Evolutionary conservation across 2,329 filamentous ascomycete species (phyloP).

Genomic region (Lasiodiplodia citricola): DNA sequence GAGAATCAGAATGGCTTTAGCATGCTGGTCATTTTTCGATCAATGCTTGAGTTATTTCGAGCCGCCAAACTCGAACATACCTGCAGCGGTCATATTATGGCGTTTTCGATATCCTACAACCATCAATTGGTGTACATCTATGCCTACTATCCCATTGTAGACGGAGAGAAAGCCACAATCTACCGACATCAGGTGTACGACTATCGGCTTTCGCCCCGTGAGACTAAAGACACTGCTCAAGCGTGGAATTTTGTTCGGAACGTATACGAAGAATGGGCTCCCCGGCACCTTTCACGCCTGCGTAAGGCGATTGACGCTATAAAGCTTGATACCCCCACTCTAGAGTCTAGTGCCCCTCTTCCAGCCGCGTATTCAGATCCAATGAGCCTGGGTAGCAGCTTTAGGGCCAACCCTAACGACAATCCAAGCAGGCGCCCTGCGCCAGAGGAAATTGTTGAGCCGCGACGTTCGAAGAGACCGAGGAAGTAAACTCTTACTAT

Average conservation of each 20-base stretch:
- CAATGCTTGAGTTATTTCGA: background rate
- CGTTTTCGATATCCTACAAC: constrained; percentile 22
- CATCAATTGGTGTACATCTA: constrained; percentile 12
- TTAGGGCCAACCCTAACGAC: no score
- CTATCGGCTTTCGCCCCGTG: background rate
- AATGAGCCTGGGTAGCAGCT: no score
- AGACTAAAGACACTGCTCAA: constrained; percentile 26
- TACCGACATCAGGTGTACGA: constrained; percentile 1
- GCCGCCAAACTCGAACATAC: background rate
- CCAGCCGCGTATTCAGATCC: no score
- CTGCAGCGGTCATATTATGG: background rate
- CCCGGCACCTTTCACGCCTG: constrained; percentile 27
- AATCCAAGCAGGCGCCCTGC: no score
- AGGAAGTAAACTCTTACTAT: no score
- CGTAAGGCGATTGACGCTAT: constrained; percentile 21
- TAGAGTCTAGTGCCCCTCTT: no score
- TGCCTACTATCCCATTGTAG: constrained; percentile 22
- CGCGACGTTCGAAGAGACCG: no score
- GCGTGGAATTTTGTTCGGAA: constrained; percentile 29
- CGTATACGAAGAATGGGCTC: constrained; percentile 29
- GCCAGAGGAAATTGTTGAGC: no score
- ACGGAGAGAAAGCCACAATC: constrained; percentile 13
- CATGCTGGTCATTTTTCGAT: background rate
- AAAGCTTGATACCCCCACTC: no score
- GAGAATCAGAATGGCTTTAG: constrained; percentile 33